Percentiles rank a stretch among this genome's conserved stretches.
phyloP scores from a whole-genome alignment of 208 protist genomes.

The Leishmania mexicana region DNA sequence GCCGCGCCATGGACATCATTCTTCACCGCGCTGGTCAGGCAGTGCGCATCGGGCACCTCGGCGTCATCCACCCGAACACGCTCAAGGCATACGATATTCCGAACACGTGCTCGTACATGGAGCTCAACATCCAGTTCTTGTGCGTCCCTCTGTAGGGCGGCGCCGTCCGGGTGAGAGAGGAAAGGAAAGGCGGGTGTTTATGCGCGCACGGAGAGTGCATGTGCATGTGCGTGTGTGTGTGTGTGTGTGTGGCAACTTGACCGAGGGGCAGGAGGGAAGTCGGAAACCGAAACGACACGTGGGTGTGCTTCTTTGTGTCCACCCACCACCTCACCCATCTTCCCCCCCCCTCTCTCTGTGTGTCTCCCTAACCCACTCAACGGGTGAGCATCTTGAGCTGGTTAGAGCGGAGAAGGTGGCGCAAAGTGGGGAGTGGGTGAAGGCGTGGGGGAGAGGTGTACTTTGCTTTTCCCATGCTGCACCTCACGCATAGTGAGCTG shows the following conservation, averaged over 20 bases:
- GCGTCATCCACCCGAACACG: constrained; percentile 91
- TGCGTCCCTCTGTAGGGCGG: constrained; percentile 29
- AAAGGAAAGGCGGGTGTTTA: neutral
- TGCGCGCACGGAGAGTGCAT: neutral
- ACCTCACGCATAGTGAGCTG: neutral
- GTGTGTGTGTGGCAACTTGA: neutral
- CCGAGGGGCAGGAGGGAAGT: neutral
- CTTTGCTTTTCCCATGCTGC: neutral
- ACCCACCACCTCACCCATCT: neutral
- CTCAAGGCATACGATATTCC: constrained; percentile 93
- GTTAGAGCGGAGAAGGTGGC: neutral
- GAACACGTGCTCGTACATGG: constrained; percentile 93
- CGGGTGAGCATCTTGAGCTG: neutral
- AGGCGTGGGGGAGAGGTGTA: neutral
- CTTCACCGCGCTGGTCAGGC: constrained; percentile 64
- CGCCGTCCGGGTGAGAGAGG: neutral
- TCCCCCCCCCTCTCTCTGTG: neutral
- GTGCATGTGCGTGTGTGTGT: too few relatives aligned
- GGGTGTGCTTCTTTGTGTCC: neutral
- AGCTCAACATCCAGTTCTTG: constrained; percentile 92
- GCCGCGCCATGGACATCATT: constrained; percentile 86
- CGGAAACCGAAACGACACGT: neutral
- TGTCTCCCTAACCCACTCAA: neutral
- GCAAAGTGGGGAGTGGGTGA: neutral
- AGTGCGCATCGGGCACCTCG: constrained; percentile 73